phyloP scores from a whole-genome alignment of 352 stramenopile species.

The Halophytophthora polymorphica region DNA sequence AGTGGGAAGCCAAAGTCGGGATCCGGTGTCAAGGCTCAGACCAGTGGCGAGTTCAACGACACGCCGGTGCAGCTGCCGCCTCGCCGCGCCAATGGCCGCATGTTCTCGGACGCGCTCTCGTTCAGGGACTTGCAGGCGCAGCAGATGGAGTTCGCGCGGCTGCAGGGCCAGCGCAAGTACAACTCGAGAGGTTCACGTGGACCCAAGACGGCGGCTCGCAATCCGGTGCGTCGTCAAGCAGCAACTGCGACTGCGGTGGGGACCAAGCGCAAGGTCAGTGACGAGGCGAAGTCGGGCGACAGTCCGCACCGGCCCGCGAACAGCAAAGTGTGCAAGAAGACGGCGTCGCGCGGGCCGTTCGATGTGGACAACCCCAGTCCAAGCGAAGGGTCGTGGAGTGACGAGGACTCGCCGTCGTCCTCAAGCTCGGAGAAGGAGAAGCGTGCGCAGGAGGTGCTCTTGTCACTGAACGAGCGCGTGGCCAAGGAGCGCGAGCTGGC shows the following conservation, averaged over 20 bases:
- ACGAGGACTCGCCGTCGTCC: conserved; percentile 16
- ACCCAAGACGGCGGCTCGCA: conserved; percentile 11
- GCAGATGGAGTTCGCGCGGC: conserved; percentile 37
- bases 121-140: conserved; percentile 67
- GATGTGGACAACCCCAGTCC: conserved; percentile 24
- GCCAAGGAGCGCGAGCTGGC: conserved; percentile 25
- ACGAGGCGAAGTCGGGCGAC: background rate
- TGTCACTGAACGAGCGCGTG: conserved; percentile 27
- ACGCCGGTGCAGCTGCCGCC: conserved; percentile 13
- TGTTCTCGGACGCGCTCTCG: conserved; percentile 40
- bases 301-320: conserved; percentile 2
- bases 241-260: conserved; percentile 1
- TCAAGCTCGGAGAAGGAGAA: conserved; percentile 2
- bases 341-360: conserved; percentile 20
- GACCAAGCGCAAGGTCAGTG: conserved; percentile 24
- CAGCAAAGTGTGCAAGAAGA: conserved; percentile 22
- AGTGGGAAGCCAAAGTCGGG: conserved; percentile 4
- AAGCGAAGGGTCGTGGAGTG: conserved; percentile 1
- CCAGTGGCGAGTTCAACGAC: conserved; percentile 11
- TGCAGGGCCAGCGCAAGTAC: conserved; percentile 19
- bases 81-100: conserved; percentile 14
- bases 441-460: conserved; percentile 11
- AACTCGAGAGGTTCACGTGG: background rate
- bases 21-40: conserved; percentile 7
- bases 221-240: background rate